These are phyloP conservation scores for Hypholoma sublateritium DNA, from an alignment of 768 basidiomycete genomes.

Conservation along the genomic window DNA sequence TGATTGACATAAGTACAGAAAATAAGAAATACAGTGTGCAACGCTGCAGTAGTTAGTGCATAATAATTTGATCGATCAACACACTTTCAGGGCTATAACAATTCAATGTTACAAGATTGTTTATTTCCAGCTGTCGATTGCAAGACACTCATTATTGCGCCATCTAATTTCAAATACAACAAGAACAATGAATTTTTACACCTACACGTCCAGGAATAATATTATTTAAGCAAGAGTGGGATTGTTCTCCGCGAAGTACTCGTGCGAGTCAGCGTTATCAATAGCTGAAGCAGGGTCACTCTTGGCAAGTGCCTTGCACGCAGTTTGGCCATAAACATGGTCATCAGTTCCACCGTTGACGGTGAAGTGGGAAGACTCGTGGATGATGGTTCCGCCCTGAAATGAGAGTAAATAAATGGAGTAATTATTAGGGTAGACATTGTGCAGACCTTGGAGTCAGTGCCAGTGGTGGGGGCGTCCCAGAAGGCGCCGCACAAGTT, in stretches of 20 bases:
- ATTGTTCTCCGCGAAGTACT: conserved; percentile 52
- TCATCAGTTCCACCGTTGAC: conserved; percentile 44
- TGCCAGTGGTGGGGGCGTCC: conserved; percentile 42
- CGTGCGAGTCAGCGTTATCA: conserved; percentile 44
- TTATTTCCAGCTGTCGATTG: too few relatives aligned
- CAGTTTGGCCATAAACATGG: conserved; percentile 44
- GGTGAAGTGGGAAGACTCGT: conserved; percentile 48
- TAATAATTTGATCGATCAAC: too few relatives aligned
- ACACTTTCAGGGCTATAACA: too few relatives aligned
- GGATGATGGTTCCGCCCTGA: conserved; percentile 35
- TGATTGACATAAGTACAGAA: too few relatives aligned
- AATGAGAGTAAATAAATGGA: not conserved
- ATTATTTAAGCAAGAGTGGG: conserved; percentile 32
- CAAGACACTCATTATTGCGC: too few relatives aligned
- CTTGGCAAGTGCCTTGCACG: conserved; percentile 39
- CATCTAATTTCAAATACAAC: too few relatives aligned
- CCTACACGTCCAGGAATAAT: not conserved
- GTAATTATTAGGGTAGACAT: not conserved
- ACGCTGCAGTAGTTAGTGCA: too few relatives aligned
- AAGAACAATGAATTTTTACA: not conserved
- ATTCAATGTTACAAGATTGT: too few relatives aligned
- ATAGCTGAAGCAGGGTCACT: conserved; percentile 38
- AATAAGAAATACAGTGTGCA: too few relatives aligned
- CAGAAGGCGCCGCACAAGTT: conserved; percentile 50
- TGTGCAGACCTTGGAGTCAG: conserved; percentile 38